Conservation (phyloP, 352 stramenopile genomes). For the Nothophytophthora sp. region DNA sequence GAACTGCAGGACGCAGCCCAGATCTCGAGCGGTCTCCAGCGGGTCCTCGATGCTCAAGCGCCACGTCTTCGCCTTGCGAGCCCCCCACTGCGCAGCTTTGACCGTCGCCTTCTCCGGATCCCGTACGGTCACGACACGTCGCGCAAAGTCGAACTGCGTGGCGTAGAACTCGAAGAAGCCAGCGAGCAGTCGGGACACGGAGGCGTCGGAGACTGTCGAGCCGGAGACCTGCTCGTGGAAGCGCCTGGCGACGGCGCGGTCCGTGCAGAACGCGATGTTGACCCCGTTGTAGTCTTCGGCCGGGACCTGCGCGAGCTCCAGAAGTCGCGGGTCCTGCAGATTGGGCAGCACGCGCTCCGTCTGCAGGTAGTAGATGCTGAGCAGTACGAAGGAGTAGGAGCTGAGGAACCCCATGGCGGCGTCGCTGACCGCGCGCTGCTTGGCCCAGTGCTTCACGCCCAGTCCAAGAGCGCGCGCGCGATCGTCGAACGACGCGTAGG, state of each 20-base stretch:
- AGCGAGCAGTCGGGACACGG: constrained; percentile 85
- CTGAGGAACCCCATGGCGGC: constrained; percentile 95
- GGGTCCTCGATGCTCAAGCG: constrained; percentile 88
- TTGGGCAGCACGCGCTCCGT: constrained; percentile 92
- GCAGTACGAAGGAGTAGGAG: constrained; percentile 98
- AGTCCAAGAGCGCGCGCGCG: constrained; percentile 90
- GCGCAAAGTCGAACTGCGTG: constrained; percentile 96
- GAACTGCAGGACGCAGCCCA: constrained; percentile 78
- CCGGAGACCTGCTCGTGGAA: constrained; percentile 36
- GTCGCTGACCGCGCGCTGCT: constrained; percentile 96
- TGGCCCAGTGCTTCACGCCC: constrained; percentile 98
- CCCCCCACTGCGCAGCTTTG: constrained; percentile 51
- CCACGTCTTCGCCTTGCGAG: constrained; percentile 64
- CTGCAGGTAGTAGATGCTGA: constrained; percentile 98
- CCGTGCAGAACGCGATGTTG: constrained; percentile 75
- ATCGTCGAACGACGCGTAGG: constrained; percentile 77
- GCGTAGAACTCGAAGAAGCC: constrained; percentile 98
- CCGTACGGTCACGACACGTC: constrained; percentile 93
- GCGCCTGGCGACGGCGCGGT: constrained; percentile 33
- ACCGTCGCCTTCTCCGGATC: constrained; percentile 29
- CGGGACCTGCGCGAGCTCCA: constrained; percentile 35
- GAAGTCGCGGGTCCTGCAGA: constrained; percentile 84
- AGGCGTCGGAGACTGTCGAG: constrained; percentile 4
- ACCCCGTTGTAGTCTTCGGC: constrained; percentile 48
- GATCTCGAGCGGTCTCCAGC: constrained; percentile 73